A percentile compares a stretch with the other conserved stretches of the same genome.
Conservation (phyloP, 352 stramenopile genomes). For the Pythium diclinum region DNA sequence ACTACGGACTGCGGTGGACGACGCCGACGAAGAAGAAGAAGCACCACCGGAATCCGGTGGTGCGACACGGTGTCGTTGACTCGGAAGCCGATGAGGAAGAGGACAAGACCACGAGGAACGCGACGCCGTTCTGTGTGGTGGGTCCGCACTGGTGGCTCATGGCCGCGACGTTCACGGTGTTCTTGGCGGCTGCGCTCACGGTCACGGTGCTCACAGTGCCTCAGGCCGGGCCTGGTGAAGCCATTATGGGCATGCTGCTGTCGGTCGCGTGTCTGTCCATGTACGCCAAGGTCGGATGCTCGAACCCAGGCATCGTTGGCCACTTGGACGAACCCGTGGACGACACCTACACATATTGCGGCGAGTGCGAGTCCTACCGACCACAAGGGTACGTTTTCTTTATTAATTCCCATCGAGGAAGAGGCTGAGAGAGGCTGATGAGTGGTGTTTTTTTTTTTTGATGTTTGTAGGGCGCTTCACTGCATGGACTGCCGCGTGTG, state of each 20-base stretch:
- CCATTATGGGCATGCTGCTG: slow-evolving; percentile 49
- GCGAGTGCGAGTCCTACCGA: slow-evolving; percentile 76
- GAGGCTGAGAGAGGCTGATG: not conserved
- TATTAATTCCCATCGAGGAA: not conserved
- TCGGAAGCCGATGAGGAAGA: not conserved
- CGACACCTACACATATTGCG: slow-evolving; percentile 74
- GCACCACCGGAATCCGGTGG: slow-evolving; percentile 8
- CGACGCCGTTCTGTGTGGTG: slow-evolving; percentile 51
- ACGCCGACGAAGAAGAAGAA: not conserved
- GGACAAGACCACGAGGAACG: not conserved
- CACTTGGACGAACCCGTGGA: slow-evolving; percentile 37
- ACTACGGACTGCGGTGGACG: slow-evolving; percentile 52
- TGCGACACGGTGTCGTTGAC: not conserved
- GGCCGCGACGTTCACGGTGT: slow-evolving; percentile 51
- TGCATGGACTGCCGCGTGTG: slow-evolving; percentile 88
- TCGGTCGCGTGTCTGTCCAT: slow-evolving; percentile 51
- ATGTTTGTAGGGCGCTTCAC: slow-evolving; percentile 67
- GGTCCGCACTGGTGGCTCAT: slow-evolving; percentile 82
- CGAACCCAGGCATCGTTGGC: slow-evolving; percentile 64
- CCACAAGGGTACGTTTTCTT: slow-evolving; percentile 47
- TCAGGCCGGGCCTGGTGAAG: slow-evolving; percentile 41
- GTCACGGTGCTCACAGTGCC: slow-evolving; percentile 53
- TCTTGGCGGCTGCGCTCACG: slow-evolving; percentile 37
- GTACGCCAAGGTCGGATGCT: slow-evolving; percentile 75
- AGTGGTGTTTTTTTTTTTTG: slow-evolving; percentile 13